Conservation (phyloP, 495 filamentous ascomycete species). For the Penicillium herquei region DNA sequence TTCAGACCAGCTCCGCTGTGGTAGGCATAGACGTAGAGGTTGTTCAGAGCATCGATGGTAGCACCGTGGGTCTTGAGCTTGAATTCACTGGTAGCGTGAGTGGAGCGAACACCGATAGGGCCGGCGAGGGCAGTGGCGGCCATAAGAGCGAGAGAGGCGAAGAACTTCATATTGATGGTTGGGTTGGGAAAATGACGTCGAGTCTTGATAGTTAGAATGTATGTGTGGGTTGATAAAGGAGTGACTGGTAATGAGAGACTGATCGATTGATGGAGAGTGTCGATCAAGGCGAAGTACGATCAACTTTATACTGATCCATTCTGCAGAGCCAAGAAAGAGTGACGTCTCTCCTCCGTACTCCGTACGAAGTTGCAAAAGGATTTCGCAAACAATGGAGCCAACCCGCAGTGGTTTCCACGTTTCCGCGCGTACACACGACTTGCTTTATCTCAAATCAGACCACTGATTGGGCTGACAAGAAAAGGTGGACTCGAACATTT, state of each 20-base stretch:
- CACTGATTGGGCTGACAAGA: background rate
- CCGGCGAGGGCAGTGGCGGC: conserved; percentile 25
- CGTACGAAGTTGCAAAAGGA: background rate
- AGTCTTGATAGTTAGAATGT: background rate
- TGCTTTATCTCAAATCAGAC: background rate
- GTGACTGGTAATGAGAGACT: background rate
- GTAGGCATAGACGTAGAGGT: conserved; percentile 48
- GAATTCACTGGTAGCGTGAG: conserved; percentile 34
- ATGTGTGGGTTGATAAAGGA: too few species aligned
- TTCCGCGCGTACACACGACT: background rate
- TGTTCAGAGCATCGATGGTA: conserved; percentile 30
- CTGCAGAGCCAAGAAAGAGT: background rate
- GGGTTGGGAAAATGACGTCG: background rate
- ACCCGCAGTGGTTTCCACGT: background rate
- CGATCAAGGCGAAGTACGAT: background rate
- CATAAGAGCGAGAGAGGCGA: conserved; percentile 31
- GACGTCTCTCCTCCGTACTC: background rate
- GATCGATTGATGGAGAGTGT: background rate
- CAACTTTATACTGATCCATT: background rate
- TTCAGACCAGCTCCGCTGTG: conserved; percentile 49
- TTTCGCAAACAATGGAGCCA: background rate
- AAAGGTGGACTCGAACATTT: background rate
- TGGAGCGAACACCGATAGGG: conserved; percentile 12
- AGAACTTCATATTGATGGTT: conserved; percentile 31
- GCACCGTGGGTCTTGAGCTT: conserved; percentile 43